Base-by-base conservation (phyloP, 2,329 filamentous ascomycete genomes). In the Hirsutella rhossiliensis region DNA sequence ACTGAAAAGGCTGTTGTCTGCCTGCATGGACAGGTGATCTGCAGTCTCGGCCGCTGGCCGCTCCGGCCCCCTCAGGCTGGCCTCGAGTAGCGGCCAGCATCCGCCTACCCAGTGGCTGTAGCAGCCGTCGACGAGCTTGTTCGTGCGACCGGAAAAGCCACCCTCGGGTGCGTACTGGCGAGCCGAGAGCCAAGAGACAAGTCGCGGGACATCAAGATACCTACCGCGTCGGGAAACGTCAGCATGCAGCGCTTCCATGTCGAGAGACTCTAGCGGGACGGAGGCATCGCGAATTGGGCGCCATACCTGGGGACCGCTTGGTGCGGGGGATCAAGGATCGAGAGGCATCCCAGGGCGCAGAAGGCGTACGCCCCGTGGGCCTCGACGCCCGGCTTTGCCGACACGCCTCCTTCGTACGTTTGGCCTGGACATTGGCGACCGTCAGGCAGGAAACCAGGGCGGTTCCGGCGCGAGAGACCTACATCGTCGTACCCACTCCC, bases 81-180 rank as follows among this genome's bases (percentile, higher is more conserved):
- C 86, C 67, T 96, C 84, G 52, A 97, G 72, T 51, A 98, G 66
- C 39, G 90, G 83, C 87, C 89, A 98, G 67, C 89, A 97, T 44
- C 84, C 85, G 44, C 92, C 92, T 30, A 95, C 84, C 92, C 92
- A 98, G 64, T 96, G 90, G 60, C 87, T 94, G 68, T 98, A 98
- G 67, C 92, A 98, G 39, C 90, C 92, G 62, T 98, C 92, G 29
- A 97, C 92, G 29, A 98, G 75, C 67, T 98, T 98, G 72, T 97
- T 97, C 27, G 90, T 95, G 53, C 92, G 83, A 48, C 92, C 92
- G 36, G 87, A 84, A 58, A 95, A 89, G 31, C 92, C 92, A 50
- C 89, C 89, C 62, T 97, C 92, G 4, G 90, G 92, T 28, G 81
- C 80, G 61, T 90, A 85, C 63, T 98, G 92, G 47, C 88, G 82